Percentiles rank a stretch among this genome's conserved stretches.
Conservation (phyloP, 345 rosid genomes). For the Sonneratia alba region DNA sequence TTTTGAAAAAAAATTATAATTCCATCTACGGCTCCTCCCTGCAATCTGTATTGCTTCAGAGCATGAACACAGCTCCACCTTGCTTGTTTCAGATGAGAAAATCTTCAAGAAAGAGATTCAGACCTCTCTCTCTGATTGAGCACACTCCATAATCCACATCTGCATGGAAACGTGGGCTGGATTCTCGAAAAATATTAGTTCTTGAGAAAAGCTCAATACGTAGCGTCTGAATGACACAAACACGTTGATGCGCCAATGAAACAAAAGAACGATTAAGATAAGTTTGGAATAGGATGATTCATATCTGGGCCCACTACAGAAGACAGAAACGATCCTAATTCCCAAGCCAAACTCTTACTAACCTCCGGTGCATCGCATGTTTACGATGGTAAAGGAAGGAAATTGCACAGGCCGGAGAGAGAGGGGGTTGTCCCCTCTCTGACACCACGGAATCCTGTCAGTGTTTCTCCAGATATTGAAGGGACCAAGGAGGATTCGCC, state of each 20-base stretch:
- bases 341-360: no score
- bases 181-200: not conserved
- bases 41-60: not conserved
- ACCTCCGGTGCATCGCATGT: no score
- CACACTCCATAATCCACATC: not conserved
- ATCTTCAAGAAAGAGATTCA: not conserved
- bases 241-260: no score
- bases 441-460: not conserved
- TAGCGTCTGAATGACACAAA: no score
- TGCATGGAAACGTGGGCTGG: not conserved
- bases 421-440: not conserved
- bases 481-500: not conserved
- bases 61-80: not conserved
- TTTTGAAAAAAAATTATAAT: not conserved
- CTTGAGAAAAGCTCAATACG: no score
- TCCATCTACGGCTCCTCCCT: no score
- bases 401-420: not conserved
- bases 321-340: no score
- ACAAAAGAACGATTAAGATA: no score
- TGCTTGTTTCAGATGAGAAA: not conserved
- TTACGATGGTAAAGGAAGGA: not conserved
- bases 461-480: not conserved
- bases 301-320: no score
- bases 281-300: no score
- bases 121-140: not conserved